A percentile compares a stretch with the other conserved stretches of the same genome.
These are phyloP conservation scores for Ustulina deusta DNA, from an alignment of 2,329 filamentous ascomycete genomes.

Conservation along the genomic window DNA sequence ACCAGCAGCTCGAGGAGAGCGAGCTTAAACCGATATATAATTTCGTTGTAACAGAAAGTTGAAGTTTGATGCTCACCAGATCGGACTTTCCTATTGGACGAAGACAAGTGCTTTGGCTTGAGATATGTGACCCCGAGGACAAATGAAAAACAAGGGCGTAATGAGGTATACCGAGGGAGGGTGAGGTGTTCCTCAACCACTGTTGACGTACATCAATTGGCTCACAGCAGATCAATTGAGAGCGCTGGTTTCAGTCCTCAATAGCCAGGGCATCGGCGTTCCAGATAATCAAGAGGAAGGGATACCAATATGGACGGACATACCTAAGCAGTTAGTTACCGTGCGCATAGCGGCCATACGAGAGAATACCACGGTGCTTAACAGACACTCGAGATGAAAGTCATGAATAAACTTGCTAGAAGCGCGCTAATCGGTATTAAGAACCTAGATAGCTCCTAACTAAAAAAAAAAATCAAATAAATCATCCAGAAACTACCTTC, in stretches of 20 bases:
- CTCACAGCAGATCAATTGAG: background rate
- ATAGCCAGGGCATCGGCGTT: background rate
- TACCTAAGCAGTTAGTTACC: constrained; percentile 2
- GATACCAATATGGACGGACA: background rate
- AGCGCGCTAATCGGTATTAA: too few species aligned
- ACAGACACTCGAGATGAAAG: too few species aligned
- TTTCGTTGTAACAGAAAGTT: too few species aligned
- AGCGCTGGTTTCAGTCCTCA: background rate
- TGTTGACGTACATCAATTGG: background rate
- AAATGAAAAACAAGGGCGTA: background rate
- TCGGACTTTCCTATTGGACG: background rate
- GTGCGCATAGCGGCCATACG: constrained; percentile 3
- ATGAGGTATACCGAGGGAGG: background rate
- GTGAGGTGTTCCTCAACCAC: background rate
- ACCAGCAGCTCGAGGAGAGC: background rate
- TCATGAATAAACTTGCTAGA: too few species aligned
- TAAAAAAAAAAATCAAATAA: too few species aligned
- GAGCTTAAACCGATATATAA: background rate
- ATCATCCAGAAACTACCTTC: too few species aligned
- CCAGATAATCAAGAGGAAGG: background rate
- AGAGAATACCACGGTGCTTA: too few species aligned
- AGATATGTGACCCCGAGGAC: background rate
- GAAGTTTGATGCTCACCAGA: background rate
- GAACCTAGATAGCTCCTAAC: too few species aligned
- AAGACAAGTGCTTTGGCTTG: background rate